Base-by-base conservation (phyloP, 305 asterid species). In the Coffea humblotiana region DNA sequence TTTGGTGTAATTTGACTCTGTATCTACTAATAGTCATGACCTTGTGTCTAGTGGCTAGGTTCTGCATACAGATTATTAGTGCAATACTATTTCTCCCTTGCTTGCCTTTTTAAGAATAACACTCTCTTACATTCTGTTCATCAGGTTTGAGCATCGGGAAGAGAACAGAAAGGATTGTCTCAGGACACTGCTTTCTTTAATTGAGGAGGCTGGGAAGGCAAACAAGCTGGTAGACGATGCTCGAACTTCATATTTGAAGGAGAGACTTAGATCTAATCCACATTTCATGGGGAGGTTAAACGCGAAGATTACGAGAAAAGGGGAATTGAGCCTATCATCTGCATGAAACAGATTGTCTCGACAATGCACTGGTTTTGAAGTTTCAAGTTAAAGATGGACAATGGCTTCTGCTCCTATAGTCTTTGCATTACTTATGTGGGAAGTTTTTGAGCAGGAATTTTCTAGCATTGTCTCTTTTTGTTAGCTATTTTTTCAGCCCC, bases 141-240 rank as follows among this genome's bases (percentile, higher is more conserved):
- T 76, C 84, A 95, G 99, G 88, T 95, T 88, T 82, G 99, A 95
- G 76, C 94, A 94, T 72, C 92, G 99, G n/a, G 98, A 94, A 84
- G 99, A 95, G 91, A 95, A 95, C 85, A 86, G 97, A 83, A 95
- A 95, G 90, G 99, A 95, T 84, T 95, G 99, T 87, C 89, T 93
- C 45, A 88, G 98, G 83, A 93, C 98, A 70, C 93, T 95, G 52
- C 81, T 87, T 79, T 75, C 92, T 73, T 83, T 95, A 80, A 89
- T 95, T 29, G 97, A 94, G 84, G 98, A 95, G 83, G 93, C 97
- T 61, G 94, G 92, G 70, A 91, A 90, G 82, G 99, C 99, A 77
- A 82, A 81, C 78, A 77, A 75, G 74, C 82, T 94, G 40, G 97
- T 95, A 78, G 94, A 89, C 71, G 93, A 86, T 54, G 93, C 94